A percentile compares a stretch with the other conserved stretches of the same genome.
Evolutionary conservation across 1,284 basidiomycete genomes (phyloP).

Genomic region (Sporisorium graminicola): DNA sequence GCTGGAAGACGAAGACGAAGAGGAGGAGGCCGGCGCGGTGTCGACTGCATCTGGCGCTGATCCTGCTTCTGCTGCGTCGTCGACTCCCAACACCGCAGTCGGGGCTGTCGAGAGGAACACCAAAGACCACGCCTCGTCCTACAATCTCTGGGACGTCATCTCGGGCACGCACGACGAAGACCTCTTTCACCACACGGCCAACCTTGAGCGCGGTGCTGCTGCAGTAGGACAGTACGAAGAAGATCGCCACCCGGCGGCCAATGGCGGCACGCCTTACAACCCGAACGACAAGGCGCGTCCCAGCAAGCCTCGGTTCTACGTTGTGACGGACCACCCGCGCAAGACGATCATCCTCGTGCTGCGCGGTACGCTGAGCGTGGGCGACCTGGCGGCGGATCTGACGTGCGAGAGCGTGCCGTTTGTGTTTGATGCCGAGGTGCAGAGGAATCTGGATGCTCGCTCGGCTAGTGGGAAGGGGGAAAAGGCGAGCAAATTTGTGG

Average conservation of each 20-base stretch:
- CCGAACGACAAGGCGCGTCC: conserved; percentile 32
- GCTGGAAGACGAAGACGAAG: conserved; percentile 53
- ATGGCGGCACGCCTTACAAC: conserved; percentile 3
- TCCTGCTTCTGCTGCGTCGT: not conserved
- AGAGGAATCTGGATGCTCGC: conserved; percentile 17
- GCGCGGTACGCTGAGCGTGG: conserved; percentile 64
- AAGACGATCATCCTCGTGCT: conserved; percentile 60
- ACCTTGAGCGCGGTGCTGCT: conserved; percentile 46
- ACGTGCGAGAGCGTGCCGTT: conserved; percentile 64
- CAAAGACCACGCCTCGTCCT: conserved; percentile 28
- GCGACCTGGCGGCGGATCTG: conserved; percentile 66
- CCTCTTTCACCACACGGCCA: conserved; percentile 60
- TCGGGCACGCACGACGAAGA: conserved; percentile 60
- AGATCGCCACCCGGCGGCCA: conserved; percentile 2
- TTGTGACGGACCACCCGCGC: conserved; percentile 61
- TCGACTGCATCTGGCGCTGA: not conserved
- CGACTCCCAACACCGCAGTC: not conserved
- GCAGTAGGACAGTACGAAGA: conserved; percentile 50
- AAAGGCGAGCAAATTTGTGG: not conserved
- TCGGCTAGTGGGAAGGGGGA: not conserved
- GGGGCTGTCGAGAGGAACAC: conserved; percentile 3
- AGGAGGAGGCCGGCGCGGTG: conserved; percentile 6
- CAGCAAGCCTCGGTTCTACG: conserved; percentile 60
- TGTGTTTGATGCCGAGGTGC: conserved; percentile 25
- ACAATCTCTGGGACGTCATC: conserved; percentile 57